phyloP scores from a whole-genome alignment of 129 eudicot genomes.

The Flaveria ramosissima region DNA sequence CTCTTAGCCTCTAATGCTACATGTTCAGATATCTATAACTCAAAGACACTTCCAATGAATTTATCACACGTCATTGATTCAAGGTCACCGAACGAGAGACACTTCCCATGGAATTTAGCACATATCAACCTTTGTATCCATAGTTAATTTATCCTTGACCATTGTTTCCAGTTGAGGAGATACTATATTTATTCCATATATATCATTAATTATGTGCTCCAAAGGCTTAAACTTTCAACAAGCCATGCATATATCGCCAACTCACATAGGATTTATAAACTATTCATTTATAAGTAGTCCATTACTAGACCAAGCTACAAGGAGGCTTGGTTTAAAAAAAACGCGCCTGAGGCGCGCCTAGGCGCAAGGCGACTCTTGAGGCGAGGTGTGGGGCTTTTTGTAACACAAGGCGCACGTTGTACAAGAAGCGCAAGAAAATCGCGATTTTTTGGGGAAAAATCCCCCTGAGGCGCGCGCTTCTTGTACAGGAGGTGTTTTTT shows the following conservation, averaged over 20 bases:
- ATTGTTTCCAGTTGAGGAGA: neutral
- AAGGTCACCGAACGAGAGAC: neutral
- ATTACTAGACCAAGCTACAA: neutral
- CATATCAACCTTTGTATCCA: neutral
- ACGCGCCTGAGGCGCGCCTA: no score
- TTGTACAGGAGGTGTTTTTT: no score
- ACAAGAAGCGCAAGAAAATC: no score
- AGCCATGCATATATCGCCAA: neutral
- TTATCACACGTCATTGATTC: neutral
- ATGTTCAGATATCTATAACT: neutral
- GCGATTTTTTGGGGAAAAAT: no score
- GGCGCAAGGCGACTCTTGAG: no score
- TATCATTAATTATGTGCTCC: neutral
- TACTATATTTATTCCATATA: neutral
- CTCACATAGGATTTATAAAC: neutral
- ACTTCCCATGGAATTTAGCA: neutral
- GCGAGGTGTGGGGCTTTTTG: no score
- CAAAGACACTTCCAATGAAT: neutral
- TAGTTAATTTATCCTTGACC: no score
- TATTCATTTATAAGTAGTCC: neutral
- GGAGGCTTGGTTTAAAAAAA: no score
- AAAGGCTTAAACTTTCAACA: neutral
- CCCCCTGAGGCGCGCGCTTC: no score
- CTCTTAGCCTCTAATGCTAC: neutral
- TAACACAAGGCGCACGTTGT: no score